Percentiles rank a stretch among this genome's conserved stretches.
These are phyloP conservation scores for Deinandra increscens DNA, from an alignment of 129 eudicot genomes.

Conservation along the genomic window DNA sequence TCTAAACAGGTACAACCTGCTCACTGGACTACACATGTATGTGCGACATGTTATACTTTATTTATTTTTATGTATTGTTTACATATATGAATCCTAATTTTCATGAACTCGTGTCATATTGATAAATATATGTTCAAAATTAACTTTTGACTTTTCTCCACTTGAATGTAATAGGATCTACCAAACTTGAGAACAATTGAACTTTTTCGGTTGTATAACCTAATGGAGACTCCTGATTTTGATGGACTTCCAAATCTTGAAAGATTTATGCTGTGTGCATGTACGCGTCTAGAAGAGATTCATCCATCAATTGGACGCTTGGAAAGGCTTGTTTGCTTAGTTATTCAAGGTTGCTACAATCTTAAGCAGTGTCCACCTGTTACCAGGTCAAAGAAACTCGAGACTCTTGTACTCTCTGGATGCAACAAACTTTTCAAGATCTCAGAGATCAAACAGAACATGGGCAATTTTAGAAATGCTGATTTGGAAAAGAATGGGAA, in stretches of 20 bases:
- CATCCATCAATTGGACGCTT: slow-evolving; percentile 19
- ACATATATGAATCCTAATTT: no score
- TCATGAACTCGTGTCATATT: no score
- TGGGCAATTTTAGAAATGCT: no score
- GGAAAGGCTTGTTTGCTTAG: not conserved
- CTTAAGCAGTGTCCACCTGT: not conserved
- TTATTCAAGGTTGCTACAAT: not conserved
- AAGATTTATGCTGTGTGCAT: not conserved
- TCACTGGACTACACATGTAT: no score
- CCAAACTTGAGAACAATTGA: slow-evolving; percentile 12
- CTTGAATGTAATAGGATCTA: not conserved
- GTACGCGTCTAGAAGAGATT: not conserved
- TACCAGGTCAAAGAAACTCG: not conserved
- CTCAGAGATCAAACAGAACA: no score
- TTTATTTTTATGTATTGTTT: no score
- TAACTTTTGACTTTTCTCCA: no score
- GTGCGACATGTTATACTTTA: no score
- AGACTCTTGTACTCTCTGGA: not conserved
- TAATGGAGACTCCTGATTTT: slow-evolving; percentile 6
- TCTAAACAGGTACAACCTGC: no score
- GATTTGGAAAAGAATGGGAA: no score
- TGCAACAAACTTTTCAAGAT: not conserved
- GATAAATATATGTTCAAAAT: no score
- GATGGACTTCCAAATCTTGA: slow-evolving; percentile 7
- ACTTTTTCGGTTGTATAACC: not conserved